phyloP scores from a whole-genome alignment of 345 rosid species.

The Bruguiera gymnorhiza region DNA sequence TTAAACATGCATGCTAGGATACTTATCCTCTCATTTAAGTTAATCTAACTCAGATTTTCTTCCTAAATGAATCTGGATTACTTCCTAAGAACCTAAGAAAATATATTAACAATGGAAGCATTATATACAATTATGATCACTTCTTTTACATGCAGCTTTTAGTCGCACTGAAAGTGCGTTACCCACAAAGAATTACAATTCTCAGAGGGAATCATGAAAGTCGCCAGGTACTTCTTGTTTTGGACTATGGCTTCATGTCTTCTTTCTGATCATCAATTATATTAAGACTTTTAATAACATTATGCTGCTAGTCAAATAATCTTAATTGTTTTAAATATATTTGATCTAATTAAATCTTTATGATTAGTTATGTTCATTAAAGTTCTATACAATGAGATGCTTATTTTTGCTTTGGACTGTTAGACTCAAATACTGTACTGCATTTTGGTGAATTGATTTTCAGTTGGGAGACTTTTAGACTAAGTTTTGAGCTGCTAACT shows the following conservation, averaged over 20 bases:
- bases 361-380: background rate
- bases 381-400: background rate
- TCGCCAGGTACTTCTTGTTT: conserved; percentile 67
- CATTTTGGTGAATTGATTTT: background rate
- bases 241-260: background rate
- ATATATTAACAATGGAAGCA: background rate
- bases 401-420: background rate
- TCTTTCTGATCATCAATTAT: background rate
- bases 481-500: conserved; percentile 5
- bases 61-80: background rate
- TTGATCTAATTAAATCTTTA: background rate
- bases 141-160: conserved; percentile 46
- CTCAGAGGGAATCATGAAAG: conserved; percentile 98
- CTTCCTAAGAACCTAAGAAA: background rate
- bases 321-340: background rate
- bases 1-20: background rate
- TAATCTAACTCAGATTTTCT: background rate
- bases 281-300: background rate
- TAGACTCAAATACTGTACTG: background rate
- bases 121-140: background rate
- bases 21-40: background rate
- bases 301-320: background rate
- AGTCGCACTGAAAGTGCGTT: conserved; percentile 84
- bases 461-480: background rate
- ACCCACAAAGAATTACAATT: conserved; percentile 84